phyloP scores from a whole-genome alignment of 768 basidiomycete species.

The Hygrophorus russula region DNA sequence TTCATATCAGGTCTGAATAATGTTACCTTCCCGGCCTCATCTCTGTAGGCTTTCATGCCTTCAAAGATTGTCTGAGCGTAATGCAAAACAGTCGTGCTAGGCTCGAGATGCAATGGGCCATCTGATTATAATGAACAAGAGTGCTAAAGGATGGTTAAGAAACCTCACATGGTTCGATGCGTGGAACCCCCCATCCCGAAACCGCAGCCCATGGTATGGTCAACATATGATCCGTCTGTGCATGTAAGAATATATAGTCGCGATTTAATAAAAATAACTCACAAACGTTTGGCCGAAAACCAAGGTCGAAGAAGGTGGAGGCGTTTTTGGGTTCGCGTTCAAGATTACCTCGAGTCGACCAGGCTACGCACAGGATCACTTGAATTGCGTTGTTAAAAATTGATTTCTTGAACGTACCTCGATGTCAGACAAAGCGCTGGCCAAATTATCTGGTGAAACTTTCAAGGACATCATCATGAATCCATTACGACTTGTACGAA shows the following conservation, averaged over 20 bases:
- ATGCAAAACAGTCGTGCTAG: slow-evolving; percentile 75
- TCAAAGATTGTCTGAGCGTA: slow-evolving; percentile 91
- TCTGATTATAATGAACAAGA: slow-evolving; percentile 27
- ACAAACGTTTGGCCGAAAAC: slow-evolving; percentile 84
- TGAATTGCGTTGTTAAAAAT: not conserved
- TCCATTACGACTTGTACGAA: too few species aligned
- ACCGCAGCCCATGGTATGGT: slow-evolving; percentile 60
- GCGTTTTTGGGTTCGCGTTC: slow-evolving; percentile 41
- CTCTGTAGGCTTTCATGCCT: slow-evolving; percentile 89
- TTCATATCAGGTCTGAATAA: slow-evolving; percentile 96
- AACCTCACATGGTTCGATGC: slow-evolving; percentile 70
- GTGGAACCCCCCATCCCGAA: slow-evolving; percentile 74
- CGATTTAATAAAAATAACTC: slow-evolving; percentile 18
- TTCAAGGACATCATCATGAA: too few species aligned
- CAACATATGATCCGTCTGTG: slow-evolving; percentile 80
- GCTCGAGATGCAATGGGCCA: slow-evolving; percentile 63
- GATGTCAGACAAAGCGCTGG: not conserved
- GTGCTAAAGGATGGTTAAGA: slow-evolving; percentile 3
- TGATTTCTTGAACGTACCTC: not conserved
- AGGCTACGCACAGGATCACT: slow-evolving; percentile 24
- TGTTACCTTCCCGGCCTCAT: slow-evolving; percentile 57
- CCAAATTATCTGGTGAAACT: too few species aligned
- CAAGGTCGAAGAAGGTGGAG: slow-evolving; percentile 56
- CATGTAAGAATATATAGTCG: slow-evolving; percentile 3
- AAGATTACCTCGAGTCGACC: slow-evolving; percentile 37